Percentiles rank a stretch among this genome's conserved stretches.
phyloP scores from a whole-genome alignment of 768 basidiomycete species.

The Boletellus emodensis region DNA sequence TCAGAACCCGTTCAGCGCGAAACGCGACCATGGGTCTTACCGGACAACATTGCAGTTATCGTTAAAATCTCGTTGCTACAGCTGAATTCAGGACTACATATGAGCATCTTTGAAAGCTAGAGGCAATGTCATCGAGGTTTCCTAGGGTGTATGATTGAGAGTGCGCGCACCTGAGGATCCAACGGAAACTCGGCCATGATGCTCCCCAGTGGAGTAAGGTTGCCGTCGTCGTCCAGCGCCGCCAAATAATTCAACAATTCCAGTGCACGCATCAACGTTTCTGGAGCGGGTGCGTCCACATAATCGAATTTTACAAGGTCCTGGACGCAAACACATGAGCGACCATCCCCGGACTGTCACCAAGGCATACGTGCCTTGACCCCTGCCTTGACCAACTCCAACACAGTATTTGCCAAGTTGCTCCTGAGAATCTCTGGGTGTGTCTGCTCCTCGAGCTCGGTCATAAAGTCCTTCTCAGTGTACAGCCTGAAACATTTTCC shows the following conservation, averaged over 20 bases:
- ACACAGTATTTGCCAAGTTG: constrained; percentile 88
- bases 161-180: constrained; percentile 79
- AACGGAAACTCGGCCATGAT: constrained; percentile 99
- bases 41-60: constrained; percentile 94
- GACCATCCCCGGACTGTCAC: not conserved
- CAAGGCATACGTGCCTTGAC: constrained; percentile 53
- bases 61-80: constrained; percentile 96
- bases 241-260: constrained; percentile 90
- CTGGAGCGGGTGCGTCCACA: constrained; percentile 90
- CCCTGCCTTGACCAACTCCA: constrained; percentile 93
- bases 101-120: constrained; percentile 85
- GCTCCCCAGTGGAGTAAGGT: constrained; percentile 77
- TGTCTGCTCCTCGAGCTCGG: constrained; percentile 94
- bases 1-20: not conserved
- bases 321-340: constrained; percentile 18
- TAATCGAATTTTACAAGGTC: constrained; percentile 88
- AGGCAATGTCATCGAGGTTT: not conserved
- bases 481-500: constrained; percentile 98
- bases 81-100: constrained; percentile 89
- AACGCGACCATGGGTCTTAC: constrained; percentile 37
- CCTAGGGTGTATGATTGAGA: not conserved
- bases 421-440: constrained; percentile 93
- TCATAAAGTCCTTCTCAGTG: constrained; percentile 96
- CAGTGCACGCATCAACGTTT: constrained; percentile 95
- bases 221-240: constrained; percentile 92